These are phyloP conservation scores for Talaromyces rugulosus DNA, from an alignment of 2,329 filamentous ascomycete species.

Conservation along the genomic window DNA sequence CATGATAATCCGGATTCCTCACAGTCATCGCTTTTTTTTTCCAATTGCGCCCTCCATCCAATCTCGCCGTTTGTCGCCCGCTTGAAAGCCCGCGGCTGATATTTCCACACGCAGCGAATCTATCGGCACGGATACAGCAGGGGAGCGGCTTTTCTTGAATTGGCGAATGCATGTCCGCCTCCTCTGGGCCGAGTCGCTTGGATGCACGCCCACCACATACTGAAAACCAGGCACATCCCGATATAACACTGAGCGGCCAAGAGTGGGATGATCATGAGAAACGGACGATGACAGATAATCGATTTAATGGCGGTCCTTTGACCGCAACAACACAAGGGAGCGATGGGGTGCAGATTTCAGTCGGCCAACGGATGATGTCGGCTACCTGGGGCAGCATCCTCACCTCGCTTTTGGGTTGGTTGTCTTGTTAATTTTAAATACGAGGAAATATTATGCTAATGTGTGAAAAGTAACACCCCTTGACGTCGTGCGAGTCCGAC, in stretches of 20 bases:
- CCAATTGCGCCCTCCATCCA: background rate
- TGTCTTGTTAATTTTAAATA: conserved; percentile 4
- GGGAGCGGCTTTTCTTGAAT: background rate
- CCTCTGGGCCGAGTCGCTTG: conserved; percentile 17
- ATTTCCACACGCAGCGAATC: background rate
- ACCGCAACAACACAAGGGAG: conserved; percentile 15
- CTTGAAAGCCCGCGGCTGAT: background rate
- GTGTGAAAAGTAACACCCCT: conserved; percentile 73
- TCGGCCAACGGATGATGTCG: conserved; percentile 89
- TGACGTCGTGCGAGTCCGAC: conserved; percentile 90
- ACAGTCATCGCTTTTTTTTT: background rate
- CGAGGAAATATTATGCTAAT: conserved; percentile 12
- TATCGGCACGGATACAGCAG: background rate
- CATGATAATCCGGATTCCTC: background rate
- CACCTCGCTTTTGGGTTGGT: conserved; percentile 79
- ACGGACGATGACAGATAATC: conserved; percentile 29
- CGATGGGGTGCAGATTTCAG: conserved; percentile 58
- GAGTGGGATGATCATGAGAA: conserved; percentile 29
- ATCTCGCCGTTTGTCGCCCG: background rate
- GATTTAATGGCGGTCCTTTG: conserved; percentile 20
- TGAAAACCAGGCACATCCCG: background rate
- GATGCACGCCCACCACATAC: conserved; percentile 18
- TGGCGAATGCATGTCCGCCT: conserved; percentile 25
- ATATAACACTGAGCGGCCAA: conserved; percentile 1
- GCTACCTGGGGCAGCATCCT: conserved; percentile 86